Percentiles rank a stretch among this genome's conserved stretches.
Evolutionary conservation across 208 protist species (phyloP).

Genomic region (Balamuthia mandrillaris): DNA sequence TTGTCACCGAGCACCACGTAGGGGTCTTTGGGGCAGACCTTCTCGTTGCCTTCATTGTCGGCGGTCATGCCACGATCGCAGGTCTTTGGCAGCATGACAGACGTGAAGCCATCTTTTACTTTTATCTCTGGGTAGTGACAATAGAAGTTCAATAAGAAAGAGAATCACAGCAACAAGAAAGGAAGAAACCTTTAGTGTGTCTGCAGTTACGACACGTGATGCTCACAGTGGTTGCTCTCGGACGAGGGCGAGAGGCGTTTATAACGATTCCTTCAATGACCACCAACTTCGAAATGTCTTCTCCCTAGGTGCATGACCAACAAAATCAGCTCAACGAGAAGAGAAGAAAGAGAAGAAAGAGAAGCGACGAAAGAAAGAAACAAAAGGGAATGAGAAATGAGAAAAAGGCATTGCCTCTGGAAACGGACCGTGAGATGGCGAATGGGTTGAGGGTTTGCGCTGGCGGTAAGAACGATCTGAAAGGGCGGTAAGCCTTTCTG

Average conservation of each 20-base stretch:
- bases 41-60: background rate
- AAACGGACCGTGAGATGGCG: slow-evolving; percentile 34
- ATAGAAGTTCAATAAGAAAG: background rate
- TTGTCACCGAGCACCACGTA: slow-evolving; percentile 63
- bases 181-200: slow-evolving; percentile 11
- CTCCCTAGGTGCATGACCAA: background rate
- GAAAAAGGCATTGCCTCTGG: background rate
- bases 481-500: slow-evolving; percentile 23
- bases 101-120: slow-evolving; percentile 17
- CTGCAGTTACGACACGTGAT: slow-evolving; percentile 12
- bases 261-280: slow-evolving; percentile 60
- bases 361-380: no score
- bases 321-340: no score
- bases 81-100: background rate
- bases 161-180: background rate
- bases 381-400: background rate
- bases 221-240: slow-evolving; percentile 28
- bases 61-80: background rate
- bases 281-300: slow-evolving; percentile 46
- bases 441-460: slow-evolving; percentile 29
- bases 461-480: slow-evolving; percentile 47
- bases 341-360: no score
- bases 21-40: slow-evolving; percentile 59
- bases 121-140: background rate
- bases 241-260: slow-evolving; percentile 44